Base-by-base conservation (phyloP, 768 basidiomycete species). In the Suillus variegatus region DNA sequence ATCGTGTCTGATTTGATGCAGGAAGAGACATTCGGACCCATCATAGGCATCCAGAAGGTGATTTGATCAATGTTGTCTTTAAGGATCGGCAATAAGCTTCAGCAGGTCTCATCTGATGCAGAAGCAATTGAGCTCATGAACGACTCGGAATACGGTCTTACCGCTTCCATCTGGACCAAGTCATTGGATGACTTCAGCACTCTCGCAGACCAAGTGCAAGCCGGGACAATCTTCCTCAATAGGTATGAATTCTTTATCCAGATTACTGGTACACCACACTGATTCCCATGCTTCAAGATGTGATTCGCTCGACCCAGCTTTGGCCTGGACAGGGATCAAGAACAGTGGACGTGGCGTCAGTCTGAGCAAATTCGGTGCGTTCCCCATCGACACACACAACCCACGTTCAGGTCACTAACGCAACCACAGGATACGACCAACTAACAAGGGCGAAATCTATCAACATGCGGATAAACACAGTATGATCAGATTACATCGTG, bases 251-350 rank as follows among this genome's bases (percentile, higher is more conserved):
- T 36, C 49, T 4, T 38, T 13, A 49, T 58, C 20, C n/a, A 13
- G 18, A 41, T 40, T 40, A 28, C n/a, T 22, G 14, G 25, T 22
- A 58, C 1, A 5, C 10, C 20, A n/a, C 9, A 20, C 32, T 60
- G 22, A 28, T 20, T 18, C 35, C 43, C 20, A 18, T 64, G 28
- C 22, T 67, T 32, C 3, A 67, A 91, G 91, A 51, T 93, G 92
- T 70, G 97, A 99, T 77, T 90, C 82, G 72, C 83, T 97, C 28
- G 97, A 99, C 72, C 97, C 97, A 2, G 94, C 95, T 6, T 80
- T 99, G 2, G 85, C 93, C 0, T 99, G 97, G 97, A 93, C 90
- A 3, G 97, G 97, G 2, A 90, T 94, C 56, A 99, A 98, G 82
- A 81, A 97, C 71, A 95, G 92, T 63, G 97, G 97, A 32, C 82